Evolutionary conservation across 2,329 filamentous ascomycete genomes (phyloP).

Genomic region (Aspergillus ochraceoroseus): DNA sequence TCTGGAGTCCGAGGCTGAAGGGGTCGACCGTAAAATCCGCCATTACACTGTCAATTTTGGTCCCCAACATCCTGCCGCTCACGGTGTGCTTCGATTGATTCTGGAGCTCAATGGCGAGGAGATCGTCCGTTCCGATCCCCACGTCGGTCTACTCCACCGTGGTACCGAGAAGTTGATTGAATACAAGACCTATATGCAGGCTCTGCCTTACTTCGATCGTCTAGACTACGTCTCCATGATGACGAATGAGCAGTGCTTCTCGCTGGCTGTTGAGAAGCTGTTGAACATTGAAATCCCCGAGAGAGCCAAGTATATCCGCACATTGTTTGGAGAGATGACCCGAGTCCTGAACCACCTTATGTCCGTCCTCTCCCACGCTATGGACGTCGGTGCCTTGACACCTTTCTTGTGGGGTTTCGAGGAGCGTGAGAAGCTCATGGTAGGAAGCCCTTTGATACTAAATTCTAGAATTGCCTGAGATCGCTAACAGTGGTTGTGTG

Average conservation of each 20-base stretch:
- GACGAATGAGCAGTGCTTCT: conserved; percentile 99
- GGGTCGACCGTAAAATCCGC: conserved; percentile 72
- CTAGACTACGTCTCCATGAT: conserved; percentile 99
- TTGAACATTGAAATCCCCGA: conserved; percentile 94
- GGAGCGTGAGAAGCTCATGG: conserved; percentile 99
- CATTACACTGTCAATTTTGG: conserved; percentile 99
- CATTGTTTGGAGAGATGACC: conserved; percentile 91
- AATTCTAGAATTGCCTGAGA: too few species aligned
- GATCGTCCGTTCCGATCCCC: conserved; percentile 92
- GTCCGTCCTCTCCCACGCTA: conserved; percentile 93
- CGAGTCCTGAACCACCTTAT: conserved; percentile 94
- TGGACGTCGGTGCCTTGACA: conserved; percentile 97
- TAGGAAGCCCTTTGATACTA: conserved; percentile 51
- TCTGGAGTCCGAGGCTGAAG: conserved; percentile 44
- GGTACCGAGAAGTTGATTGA: conserved; percentile 99
- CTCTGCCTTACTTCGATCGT: conserved; percentile 96
- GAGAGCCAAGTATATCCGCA: conserved; percentile 94
- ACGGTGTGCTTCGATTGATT: conserved; percentile 96
- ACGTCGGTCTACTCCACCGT: conserved; percentile 91
- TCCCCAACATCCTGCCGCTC: conserved; percentile 95
- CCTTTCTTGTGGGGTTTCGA: conserved; percentile 99
- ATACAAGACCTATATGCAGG: conserved; percentile 99
- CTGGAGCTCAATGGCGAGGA: conserved; percentile 97
- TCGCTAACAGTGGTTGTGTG: too few species aligned
- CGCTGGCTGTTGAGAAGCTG: conserved; percentile 93